Percentiles rank a stretch among this genome's conserved stretches.
phyloP scores from a whole-genome alignment of 2,329 filamentous ascomycete species.

The Paracamarosporium sp. region DNA sequence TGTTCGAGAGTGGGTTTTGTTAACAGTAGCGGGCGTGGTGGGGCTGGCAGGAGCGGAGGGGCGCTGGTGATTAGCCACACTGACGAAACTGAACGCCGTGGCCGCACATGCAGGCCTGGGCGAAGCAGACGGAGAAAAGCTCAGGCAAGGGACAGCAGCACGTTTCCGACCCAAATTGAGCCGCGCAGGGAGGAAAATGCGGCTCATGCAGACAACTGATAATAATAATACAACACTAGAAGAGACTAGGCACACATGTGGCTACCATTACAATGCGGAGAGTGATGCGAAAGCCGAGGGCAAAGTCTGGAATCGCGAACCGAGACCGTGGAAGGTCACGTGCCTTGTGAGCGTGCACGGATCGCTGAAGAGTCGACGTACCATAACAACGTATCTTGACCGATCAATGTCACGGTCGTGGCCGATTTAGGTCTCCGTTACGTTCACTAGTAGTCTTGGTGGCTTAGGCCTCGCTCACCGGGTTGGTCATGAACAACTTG shows the following conservation, averaged over 20 bases:
- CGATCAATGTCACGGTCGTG: too few relatives aligned
- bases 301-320: slow-evolving; percentile 12
- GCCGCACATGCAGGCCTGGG: slow-evolving; percentile 25
- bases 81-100: slow-evolving; percentile 44
- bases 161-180: slow-evolving; percentile 27
- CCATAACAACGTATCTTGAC: too few relatives aligned
- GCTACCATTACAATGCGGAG: slow-evolving; percentile 20
- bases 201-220: slow-evolving; percentile 31
- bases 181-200: slow-evolving; percentile 26
- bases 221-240: slow-evolving; percentile 21
- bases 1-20: slow-evolving; percentile 50
- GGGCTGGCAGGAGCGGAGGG: slow-evolving; percentile 41
- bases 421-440: too few relatives aligned
- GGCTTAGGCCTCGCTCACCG: not conserved
- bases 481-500: not conserved
- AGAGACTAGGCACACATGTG: slow-evolving; percentile 15
- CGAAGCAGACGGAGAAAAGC: slow-evolving; percentile 26
- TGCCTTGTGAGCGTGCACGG: slow-evolving; percentile 4
- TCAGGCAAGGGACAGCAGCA: slow-evolving; percentile 16
- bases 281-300: slow-evolving; percentile 17
- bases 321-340: slow-evolving; percentile 8
- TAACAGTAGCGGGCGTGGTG: slow-evolving; percentile 44
- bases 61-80: slow-evolving; percentile 47
- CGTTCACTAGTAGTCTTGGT: not conserved
- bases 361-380: not conserved